Evolutionary conservation across 1,284 basidiomycete genomes (phyloP), one percentile per base, ranked within the genome.

Genomic region (Clitocybe nebularis): DNA sequence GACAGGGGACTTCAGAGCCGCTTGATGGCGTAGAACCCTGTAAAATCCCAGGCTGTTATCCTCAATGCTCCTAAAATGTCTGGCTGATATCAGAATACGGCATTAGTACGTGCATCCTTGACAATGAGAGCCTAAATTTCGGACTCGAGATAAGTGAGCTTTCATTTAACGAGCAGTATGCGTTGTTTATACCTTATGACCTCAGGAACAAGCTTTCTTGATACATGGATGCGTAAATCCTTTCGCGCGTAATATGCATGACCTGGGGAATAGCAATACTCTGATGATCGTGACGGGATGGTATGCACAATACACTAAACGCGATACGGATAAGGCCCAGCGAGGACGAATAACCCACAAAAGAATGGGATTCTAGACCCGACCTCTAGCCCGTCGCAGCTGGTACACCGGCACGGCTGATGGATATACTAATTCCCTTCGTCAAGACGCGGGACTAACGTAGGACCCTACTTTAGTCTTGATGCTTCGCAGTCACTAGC

Each of bases 11-110:
- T 47, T 33, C 42, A 51, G 49, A 46, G 47, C 9, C 53, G 52
- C 10, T 48, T 56, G 11, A 57, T 60, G 21, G 48, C 52, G 9
- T 61, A 59, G 61, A 62, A 61, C n/a, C n/a, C n/a, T n/a, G n/a
- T n/a, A n/a, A n/a, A n/a, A n/a, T n/a, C n/a, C n/a, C n/a, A n/a
- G n/a, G n/a, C n/a, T n/a, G n/a, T n/a, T n/a, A n/a, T 48, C 41
- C 7, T 50, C 54, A 20, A 46, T 62, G 6, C 45, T 62, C n/a
- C 57, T 54, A 13, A 52, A 57, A 48, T 28, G 51, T n/a, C 51
- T 54, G 0, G 58, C 57, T 1, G 51, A 53, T 25, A 56, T 59
- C 32, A 50, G 54, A 5, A 38, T 61, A 0, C 58, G 61, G 44
- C n/a, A n/a, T n/a, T 48, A 58, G 20, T 61, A 56, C 40, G 50